Evolutionary conservation across 352 stramenopile genomes (phyloP), one percentile per base, ranked within the genome.

Genomic region (Blastocystis hominis): DNA sequence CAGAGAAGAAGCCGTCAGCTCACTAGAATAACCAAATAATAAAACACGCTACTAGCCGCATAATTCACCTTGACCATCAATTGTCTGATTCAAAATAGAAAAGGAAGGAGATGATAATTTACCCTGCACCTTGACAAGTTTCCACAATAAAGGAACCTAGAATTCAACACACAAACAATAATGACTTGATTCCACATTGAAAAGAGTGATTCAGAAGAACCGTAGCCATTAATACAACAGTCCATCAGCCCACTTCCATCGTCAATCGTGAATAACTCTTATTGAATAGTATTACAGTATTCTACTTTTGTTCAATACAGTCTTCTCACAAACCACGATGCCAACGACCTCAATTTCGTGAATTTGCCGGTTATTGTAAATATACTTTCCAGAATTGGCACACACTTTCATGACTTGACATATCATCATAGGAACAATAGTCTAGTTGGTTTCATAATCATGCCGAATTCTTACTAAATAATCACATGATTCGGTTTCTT

Each of bases 171-270:
- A 44, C 9, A 75, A 38, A 64, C 56, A 64, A 30, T 30, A 30
- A 30, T 20, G 0, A 59, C 1, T 59, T 59, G 10, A 13, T 59
- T 59, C 13, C 50, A 59, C n/a, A 59, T 59, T 59, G 50, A n/a
- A 59, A 59, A 59, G 10, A 59, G 50, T 59, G 50, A n/a, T 13
- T n/a, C 50, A n/a, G 50, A 59, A 1, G 2, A 20, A 59, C 2
- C n/a, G 10, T 59, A 59, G 13, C 50, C 50, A 59, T 2, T 24
- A 55, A 84, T 53, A 17, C 15, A 4, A 30, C 72, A 84, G 36
- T 84, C 72, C 50, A 84, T 34, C 1, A 84, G 17, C 38, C 72
- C 72, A 44, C n/a, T 68, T 69, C 72, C 72, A 84, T 84, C 72
- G 47, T 84, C 72, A 24, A 84, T n/a, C 38, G 38, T 84, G 6